Conservation (phyloP, 2,329 filamentous ascomycete species). For the Aspergillus hortae region DNA sequence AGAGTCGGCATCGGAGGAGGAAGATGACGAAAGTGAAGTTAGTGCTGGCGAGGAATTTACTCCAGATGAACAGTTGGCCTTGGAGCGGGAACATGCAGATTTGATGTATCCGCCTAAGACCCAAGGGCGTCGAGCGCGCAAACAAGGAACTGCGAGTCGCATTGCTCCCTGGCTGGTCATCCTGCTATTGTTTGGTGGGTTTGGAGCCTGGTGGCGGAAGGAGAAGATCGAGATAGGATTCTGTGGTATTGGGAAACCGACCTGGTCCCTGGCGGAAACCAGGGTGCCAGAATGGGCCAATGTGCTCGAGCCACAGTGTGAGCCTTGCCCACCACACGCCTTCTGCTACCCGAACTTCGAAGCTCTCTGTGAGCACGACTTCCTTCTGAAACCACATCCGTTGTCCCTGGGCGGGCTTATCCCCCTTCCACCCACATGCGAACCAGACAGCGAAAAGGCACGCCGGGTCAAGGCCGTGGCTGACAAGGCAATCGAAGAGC, state of each 20-base stretch:
- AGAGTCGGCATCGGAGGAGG: conserved; percentile 38
- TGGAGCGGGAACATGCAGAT: conserved; percentile 65
- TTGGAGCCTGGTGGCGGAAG: conserved; percentile 81
- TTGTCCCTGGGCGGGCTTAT: conserved; percentile 75
- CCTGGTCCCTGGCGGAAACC: conserved; percentile 56
- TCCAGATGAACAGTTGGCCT: conserved; percentile 78
- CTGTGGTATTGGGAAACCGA: conserved; percentile 75
- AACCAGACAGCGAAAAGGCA: conserved; percentile 90
- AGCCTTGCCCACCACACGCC: conserved; percentile 85
- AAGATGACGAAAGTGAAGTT: conserved; percentile 56
- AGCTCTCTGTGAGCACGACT: conserved; percentile 80
- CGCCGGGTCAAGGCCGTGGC: conserved; percentile 82
- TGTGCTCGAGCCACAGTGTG: conserved; percentile 73
- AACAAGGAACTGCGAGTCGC: conserved; percentile 48
- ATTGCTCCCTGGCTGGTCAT: conserved; percentile 70
- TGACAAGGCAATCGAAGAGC: conserved; percentile 79
- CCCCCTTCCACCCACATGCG: conserved; percentile 85
- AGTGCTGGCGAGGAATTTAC: conserved; percentile 84
- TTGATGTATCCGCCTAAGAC: conserved; percentile 29
- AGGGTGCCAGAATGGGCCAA: conserved; percentile 71
- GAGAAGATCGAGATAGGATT: conserved; percentile 97
- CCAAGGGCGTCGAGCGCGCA: conserved; percentile 23
- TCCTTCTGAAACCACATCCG: conserved; percentile 79
- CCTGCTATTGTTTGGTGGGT: conserved; percentile 65
- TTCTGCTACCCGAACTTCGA: conserved; percentile 78